phyloP scores from a whole-genome alignment of 441 rosid species.

The Geranium incanum region DNA sequence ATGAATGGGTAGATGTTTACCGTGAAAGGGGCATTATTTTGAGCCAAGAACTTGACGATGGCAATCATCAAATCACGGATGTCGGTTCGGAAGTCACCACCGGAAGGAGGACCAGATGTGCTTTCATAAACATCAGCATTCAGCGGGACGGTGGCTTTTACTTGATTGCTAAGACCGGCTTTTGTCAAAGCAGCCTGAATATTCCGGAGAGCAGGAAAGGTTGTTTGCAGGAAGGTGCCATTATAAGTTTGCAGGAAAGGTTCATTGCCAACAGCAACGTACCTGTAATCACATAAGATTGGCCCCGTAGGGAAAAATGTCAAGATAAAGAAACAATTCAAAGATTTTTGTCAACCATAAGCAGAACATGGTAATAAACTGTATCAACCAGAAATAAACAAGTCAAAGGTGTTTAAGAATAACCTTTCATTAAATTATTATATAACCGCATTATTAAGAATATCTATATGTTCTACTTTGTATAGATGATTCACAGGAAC shows the following conservation, averaged over 20 bases:
- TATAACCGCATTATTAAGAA: too few species aligned
- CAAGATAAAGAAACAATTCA: neutral
- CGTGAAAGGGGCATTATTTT: slow-evolving; percentile 70
- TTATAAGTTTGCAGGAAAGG: slow-evolving; percentile 71
- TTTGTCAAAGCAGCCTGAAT: slow-evolving; percentile 80
- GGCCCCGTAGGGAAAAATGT: neutral
- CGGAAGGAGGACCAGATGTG: slow-evolving; percentile 54
- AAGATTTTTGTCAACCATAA: neutral
- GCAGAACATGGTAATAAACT: neutral
- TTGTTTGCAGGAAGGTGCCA: slow-evolving; percentile 49
- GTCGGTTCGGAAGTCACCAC: slow-evolving; percentile 71
- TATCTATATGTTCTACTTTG: too few species aligned
- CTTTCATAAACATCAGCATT: slow-evolving; percentile 85
- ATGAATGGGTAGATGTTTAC: slow-evolving; percentile 89
- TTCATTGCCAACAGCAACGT: slow-evolving; percentile 90
- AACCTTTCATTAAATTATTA: too few species aligned
- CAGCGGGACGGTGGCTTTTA: slow-evolving; percentile 80
- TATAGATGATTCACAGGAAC: too few species aligned
- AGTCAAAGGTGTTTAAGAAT: neutral
- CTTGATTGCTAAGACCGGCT: slow-evolving; percentile 55
- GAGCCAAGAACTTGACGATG: slow-evolving; percentile 57
- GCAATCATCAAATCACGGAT: slow-evolving; percentile 48
- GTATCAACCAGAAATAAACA: neutral
- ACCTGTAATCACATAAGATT: slow-evolving; percentile 30
- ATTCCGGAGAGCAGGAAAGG: slow-evolving; percentile 85